These are phyloP conservation scores for Porcisia deanei DNA, from an alignment of 208 protist genomes.

Conservation along the genomic window DNA sequence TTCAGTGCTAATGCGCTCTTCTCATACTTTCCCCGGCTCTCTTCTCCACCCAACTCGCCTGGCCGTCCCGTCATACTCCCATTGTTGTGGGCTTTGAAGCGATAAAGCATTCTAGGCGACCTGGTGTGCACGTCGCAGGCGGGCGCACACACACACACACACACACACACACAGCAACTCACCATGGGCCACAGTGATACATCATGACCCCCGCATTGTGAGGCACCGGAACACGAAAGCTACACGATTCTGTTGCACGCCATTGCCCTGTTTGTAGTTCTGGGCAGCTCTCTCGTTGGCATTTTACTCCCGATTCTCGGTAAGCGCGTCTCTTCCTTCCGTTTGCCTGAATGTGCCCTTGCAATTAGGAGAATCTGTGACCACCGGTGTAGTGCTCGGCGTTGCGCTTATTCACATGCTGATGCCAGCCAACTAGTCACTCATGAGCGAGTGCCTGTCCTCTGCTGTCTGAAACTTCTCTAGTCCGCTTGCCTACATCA, in stretches of 20 bases:
- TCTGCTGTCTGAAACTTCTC: constrained; percentile 14
- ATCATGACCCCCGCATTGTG: background rate
- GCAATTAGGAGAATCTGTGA: constrained; percentile 48
- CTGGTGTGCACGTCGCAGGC: background rate
- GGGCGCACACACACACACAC: background rate
- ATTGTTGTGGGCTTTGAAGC: no score
- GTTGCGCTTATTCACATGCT: constrained; percentile 68
- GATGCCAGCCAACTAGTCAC: constrained; percentile 26
- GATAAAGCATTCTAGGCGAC: background rate
- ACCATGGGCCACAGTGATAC: background rate
- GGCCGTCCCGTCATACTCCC: background rate
- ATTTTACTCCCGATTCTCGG: constrained; percentile 48
- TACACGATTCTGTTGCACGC: constrained; percentile 28
- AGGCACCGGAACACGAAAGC: constrained; percentile 4
- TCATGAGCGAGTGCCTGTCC: constrained; percentile 30
- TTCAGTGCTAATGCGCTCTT: background rate
- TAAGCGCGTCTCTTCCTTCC: constrained; percentile 37
- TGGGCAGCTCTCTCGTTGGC: constrained; percentile 35
- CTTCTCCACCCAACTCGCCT: no score
- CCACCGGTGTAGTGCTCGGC: constrained; percentile 59
- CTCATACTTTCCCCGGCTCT: background rate
- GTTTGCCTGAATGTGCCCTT: constrained; percentile 40
- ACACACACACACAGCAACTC: background rate
- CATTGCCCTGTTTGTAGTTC: constrained; percentile 19
- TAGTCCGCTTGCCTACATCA: constrained; percentile 29